Percentiles rank a stretch among this genome's conserved stretches.
Evolutionary conservation across 768 basidiomycete genomes (phyloP).

Genomic region (Phanerochaete carnosa): DNA sequence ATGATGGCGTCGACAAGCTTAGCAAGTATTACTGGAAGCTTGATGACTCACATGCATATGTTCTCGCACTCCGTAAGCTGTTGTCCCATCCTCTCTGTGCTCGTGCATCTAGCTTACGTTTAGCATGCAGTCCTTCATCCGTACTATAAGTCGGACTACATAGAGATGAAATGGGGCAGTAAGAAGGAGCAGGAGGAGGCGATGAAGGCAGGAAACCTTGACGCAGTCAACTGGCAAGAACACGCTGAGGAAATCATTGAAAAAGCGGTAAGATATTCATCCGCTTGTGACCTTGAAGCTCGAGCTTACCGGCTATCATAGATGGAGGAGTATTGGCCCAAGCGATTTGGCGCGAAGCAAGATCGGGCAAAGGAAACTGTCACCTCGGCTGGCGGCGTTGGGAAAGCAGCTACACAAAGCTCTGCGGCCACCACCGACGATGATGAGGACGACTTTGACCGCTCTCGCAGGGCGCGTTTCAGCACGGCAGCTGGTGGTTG

Average conservation of each 20-base stretch:
- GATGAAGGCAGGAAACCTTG: slow-evolving; percentile 1
- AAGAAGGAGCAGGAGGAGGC: slow-evolving; percentile 20
- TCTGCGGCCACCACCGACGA: no score
- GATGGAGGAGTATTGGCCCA: no score
- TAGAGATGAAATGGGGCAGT: slow-evolving; percentile 25
- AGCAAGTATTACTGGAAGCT: background rate
- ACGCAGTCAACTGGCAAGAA: slow-evolving; percentile 16
- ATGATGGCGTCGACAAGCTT: background rate
- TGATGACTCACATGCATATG: background rate
- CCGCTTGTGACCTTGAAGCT: background rate
- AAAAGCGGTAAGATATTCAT: background rate
- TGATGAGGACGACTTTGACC: background rate
- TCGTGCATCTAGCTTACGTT: no score
- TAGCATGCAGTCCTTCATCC: background rate
- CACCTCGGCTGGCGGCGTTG: no score
- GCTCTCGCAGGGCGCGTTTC: background rate
- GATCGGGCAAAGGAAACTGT: no score
- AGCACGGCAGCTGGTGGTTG: background rate
- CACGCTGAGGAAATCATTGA: slow-evolving; percentile 13
- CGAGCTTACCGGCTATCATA: no score
- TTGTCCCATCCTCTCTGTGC: background rate
- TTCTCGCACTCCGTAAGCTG: background rate
- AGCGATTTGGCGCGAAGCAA: no score
- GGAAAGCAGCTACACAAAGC: no score
- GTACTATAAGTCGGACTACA: slow-evolving; percentile 24